Evolutionary conservation across 2,329 filamentous ascomycete genomes (phyloP), one percentile per base, ranked within the genome.

Genomic region (Coleophoma crateriformis): DNA sequence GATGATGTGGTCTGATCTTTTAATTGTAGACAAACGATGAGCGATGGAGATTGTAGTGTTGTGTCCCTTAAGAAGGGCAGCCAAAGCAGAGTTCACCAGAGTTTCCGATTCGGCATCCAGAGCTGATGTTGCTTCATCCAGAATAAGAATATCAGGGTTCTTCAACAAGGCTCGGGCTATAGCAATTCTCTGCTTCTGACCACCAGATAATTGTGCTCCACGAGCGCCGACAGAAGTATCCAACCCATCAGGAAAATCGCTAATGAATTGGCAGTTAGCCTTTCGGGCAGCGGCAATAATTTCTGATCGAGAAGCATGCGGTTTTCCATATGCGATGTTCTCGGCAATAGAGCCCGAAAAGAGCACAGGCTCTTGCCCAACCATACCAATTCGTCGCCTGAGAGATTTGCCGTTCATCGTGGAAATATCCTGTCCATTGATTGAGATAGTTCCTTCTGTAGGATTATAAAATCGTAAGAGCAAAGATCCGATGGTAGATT

Each of bases 11-110:
- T 99, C 94, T 2, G 89, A 95, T 51, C 94, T 82, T 71, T 97
- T 96, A 71, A 99, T 99, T 1, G 94, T 99, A 2, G 89, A 95
- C 4, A 99, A 77, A 44, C 95, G 84, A 70, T 99, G 94, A 0
- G 94, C 95, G 62, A 99, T 99, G 48, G 89, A 95, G 64, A 99
- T 97, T 11, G 94, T 99, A 0, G 95, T 99, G 68, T 94, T 96
- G 63, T 86, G 88, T 33, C 90, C 90, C 54, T 82, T 79, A 27
- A 99, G 83, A 33, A 99, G 77, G 41, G 82, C 83, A 7, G 83
- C 82, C 3, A 99, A 77, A 3, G 94, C 94, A 60, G 90, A 85
- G 66, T 99, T 99, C 52, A 99, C 94, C 3, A 97, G 79, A 0
- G 94, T 97, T 68, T 99, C 94, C 0, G 90, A 96, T 68, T 99